phyloP scores from a whole-genome alignment of 2,329 filamentous ascomycete species.

The Laburnicola sp. region DNA sequence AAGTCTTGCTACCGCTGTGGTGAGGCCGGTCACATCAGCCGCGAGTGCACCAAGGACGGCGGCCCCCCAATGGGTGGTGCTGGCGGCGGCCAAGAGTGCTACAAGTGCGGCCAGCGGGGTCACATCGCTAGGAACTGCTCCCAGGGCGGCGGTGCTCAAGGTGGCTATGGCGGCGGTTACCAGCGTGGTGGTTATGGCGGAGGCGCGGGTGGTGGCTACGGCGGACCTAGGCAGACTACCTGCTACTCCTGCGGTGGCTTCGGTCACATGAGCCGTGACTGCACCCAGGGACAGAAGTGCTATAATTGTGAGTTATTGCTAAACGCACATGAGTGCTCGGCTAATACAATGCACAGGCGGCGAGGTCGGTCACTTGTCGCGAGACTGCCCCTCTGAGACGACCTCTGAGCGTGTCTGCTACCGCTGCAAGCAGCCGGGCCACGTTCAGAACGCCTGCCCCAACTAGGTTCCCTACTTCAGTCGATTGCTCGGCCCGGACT shows the following conservation, averaged over 20 bases:
- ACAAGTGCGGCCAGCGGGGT: slow-evolving; percentile 96
- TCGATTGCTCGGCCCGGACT: slow-evolving; percentile 38
- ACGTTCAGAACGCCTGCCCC: slow-evolving; percentile 93
- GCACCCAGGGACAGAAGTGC: slow-evolving; percentile 99
- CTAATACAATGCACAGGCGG: slow-evolving; percentile 55
- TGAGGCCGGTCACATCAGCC: slow-evolving; percentile 85
- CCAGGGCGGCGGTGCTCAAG: slow-evolving; percentile 59
- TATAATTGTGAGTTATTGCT: slow-evolving; percentile 77
- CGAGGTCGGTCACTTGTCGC: slow-evolving; percentile 91
- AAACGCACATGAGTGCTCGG: slow-evolving; percentile 5
- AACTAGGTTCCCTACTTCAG: slow-evolving; percentile 59
- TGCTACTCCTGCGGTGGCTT: slow-evolving; percentile 98
- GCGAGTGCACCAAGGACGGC: slow-evolving; percentile 69
- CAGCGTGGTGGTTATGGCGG: slow-evolving; percentile 49
- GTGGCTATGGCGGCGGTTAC: slow-evolving; percentile 56
- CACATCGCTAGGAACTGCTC: slow-evolving; percentile 94
- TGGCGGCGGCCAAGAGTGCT: slow-evolving; percentile 68
- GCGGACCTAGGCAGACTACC: slow-evolving; percentile 58
- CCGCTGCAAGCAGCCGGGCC: slow-evolving; percentile 85
- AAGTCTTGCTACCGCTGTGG: slow-evolving; percentile 75
- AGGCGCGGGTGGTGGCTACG: slow-evolving; percentile 51
- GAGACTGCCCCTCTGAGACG: slow-evolving; percentile 93
- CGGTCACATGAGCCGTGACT: slow-evolving; percentile 97
- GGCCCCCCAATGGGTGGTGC: slow-evolving; percentile 53
- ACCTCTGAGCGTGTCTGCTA: slow-evolving; percentile 96